Percentiles rank a stretch among this genome's conserved stretches.
phyloP scores from a whole-genome alignment of 805 yeast species.

The Candida rishiriensis region DNA sequence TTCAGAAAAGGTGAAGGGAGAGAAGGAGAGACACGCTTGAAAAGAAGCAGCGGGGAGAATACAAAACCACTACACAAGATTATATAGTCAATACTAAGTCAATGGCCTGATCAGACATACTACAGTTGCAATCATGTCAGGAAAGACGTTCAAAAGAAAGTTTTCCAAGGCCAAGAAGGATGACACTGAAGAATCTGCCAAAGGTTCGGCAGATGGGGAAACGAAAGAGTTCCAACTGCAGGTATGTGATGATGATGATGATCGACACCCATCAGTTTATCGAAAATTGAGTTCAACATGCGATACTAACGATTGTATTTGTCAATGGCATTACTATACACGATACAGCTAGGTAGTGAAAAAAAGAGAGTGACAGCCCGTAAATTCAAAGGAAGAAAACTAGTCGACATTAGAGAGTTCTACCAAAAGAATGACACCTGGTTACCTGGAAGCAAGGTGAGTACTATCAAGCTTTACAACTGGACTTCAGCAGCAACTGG shows the following conservation, averaged over 20 bases:
- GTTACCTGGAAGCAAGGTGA: slow-evolving; percentile 75
- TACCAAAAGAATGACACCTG: slow-evolving; percentile 55
- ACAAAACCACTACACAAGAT: no score
- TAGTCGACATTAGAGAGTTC: slow-evolving; percentile 83
- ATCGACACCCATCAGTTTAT: no score
- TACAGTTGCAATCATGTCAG: background rate
- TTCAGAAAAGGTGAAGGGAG: no score
- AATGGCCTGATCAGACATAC: background rate
- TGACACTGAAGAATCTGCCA: background rate
- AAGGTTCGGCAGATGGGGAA: background rate
- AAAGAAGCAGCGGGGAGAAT: no score
- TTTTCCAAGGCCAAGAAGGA: slow-evolving; percentile 2
- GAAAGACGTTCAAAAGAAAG: slow-evolving; percentile 5
- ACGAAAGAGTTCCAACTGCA: background rate
- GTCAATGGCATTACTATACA: background rate
- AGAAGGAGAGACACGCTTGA: no score
- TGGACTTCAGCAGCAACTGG: background rate
- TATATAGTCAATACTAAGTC: background rate
- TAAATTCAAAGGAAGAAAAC: slow-evolving; percentile 56
- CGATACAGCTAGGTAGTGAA: slow-evolving; percentile 29
- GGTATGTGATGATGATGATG: no score
- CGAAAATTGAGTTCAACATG: background rate
- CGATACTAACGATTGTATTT: slow-evolving; percentile 2
- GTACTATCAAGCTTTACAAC: slow-evolving; percentile 6
- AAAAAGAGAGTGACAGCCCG: slow-evolving; percentile 72